A percentile compares a stretch with the other conserved stretches of the same genome.
These are phyloP conservation scores for Candida suzukii DNA, from an alignment of 805 yeast species.

Conservation along the genomic window DNA sequence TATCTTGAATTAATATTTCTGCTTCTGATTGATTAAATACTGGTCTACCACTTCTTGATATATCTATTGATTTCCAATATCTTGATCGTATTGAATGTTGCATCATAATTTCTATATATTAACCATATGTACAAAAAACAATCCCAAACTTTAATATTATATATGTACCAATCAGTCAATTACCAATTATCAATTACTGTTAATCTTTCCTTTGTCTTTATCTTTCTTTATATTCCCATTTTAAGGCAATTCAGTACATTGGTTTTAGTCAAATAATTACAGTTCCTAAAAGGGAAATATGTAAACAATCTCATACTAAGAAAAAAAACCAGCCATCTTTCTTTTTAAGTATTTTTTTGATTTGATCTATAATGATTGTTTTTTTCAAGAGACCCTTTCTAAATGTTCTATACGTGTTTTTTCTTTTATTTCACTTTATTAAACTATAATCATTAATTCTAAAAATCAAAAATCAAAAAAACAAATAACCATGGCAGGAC, in stretches of 20 bases:
- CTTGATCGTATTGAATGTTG: slow-evolving; percentile 2
- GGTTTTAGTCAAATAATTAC: background rate
- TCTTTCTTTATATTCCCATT: no score
- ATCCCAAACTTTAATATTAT: no score
- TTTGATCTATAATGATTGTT: background rate
- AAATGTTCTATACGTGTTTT: background rate
- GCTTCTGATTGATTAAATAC: slow-evolving; percentile 29
- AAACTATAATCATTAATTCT: no score
- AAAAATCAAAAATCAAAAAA: background rate
- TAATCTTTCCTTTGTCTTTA: no score
- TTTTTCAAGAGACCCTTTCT: background rate
- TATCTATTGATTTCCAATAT: slow-evolving; percentile 15
- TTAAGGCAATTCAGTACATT: background rate
- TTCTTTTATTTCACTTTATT: no score
- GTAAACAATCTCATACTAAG: background rate
- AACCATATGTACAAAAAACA: no score
- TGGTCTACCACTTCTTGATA: slow-evolving; percentile 28
- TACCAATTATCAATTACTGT: no score
- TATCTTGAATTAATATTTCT: slow-evolving; percentile 43
- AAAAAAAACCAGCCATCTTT: background rate
- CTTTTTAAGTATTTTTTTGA: no score
- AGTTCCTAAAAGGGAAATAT: background rate
- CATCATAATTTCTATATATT: background rate
- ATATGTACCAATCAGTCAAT: no score
- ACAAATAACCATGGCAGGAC: background rate